Percentiles rank a stretch among this genome's conserved stretches.
phyloP scores from a whole-genome alignment of 345 rosid genomes.

The Streptanthus diversifolius region DNA sequence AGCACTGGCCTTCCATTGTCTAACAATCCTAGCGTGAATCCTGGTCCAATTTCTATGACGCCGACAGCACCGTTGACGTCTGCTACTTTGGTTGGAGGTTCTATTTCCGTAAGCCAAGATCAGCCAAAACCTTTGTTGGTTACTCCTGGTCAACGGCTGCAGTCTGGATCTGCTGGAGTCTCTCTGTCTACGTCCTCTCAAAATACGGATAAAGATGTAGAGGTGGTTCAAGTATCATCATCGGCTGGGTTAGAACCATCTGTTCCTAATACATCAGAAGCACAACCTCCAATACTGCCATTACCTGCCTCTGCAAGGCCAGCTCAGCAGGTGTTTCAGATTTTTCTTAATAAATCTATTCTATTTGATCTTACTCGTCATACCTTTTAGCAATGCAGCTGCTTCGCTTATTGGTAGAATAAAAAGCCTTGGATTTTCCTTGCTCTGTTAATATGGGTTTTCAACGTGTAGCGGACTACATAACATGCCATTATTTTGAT shows the following conservation, averaged over 20 bases:
- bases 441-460: too few species aligned
- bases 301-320: constrained; percentile 61
- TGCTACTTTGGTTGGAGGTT: constrained; percentile 39
- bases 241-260: constrained; percentile 47
- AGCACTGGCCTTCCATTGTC: constrained; percentile 41
- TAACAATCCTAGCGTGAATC: constrained; percentile 42
- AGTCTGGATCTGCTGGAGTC: constrained; percentile 45
- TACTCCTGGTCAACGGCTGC: constrained; percentile 75
- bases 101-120: constrained; percentile 46
- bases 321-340: constrained; percentile 29
- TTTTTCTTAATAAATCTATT: background rate
- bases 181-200: constrained; percentile 44
- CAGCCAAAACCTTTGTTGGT: constrained; percentile 49
- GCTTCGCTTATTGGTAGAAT: too few species aligned
- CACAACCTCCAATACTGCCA: constrained; percentile 81
- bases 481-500: too few species aligned
- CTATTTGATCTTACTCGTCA: too few species aligned
- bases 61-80: constrained; percentile 43
- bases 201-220: constrained; percentile 61
- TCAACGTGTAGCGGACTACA: too few species aligned
- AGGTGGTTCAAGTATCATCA: constrained; percentile 58
- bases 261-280: constrained; percentile 40
- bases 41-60: constrained; percentile 44
- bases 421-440: too few species aligned
- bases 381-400: too few species aligned